Base-by-base conservation (phyloP, 208 protist genomes). In the Acanthamoeba lenticulata region DNA sequence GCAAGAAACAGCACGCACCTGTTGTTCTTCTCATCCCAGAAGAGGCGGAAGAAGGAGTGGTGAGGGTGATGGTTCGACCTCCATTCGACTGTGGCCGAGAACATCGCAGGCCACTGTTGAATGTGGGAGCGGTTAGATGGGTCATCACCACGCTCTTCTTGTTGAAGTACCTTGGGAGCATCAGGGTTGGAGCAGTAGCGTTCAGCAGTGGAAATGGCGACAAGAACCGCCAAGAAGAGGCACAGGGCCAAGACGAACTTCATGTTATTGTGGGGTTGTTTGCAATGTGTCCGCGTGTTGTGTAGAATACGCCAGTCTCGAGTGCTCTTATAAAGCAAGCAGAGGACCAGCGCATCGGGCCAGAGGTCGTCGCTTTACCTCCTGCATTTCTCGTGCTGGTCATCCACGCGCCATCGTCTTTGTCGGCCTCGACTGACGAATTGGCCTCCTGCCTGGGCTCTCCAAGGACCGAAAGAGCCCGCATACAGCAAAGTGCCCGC, bases 11-110 rank as follows among this genome's bases (percentile, higher is more conserved):
- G 52, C 52, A 19, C 9, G 52, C 34, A 29, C 40, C 40, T 60
- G 55, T 69, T 69, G 55, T 90, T 69, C 55, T 69, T 90, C 40
- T 90, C 83, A 52, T 90, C 83, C 83, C 83, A 90, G 83, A 90
- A 90, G 47, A 90, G 2, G 38, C 47, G 83, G 52, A 90, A 90
- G 83, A 67, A 65, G 24, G 11, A 65, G 55, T 57, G 44, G 42
- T 89, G n/a, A 29, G 47, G 83, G 9, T 65, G 83, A 90, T 90
- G 83, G 83, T 90, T 11, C 45, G 45, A 17, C 49, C 32, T 90
- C 42, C 47, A 90, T 21, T 90, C 52, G 1, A 90, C 83, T 2
- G 83, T 90, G 45, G 83, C 83, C 19, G 83, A 60, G 34, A 45
- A 69, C 83, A 69, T 69, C 6, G 15, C 21, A 4, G 83, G 83